A percentile compares a stretch with the other conserved stretches of the same genome.
Conservation (phyloP, 2,329 filamentous ascomycete species). For the Penicillium sp. region DNA sequence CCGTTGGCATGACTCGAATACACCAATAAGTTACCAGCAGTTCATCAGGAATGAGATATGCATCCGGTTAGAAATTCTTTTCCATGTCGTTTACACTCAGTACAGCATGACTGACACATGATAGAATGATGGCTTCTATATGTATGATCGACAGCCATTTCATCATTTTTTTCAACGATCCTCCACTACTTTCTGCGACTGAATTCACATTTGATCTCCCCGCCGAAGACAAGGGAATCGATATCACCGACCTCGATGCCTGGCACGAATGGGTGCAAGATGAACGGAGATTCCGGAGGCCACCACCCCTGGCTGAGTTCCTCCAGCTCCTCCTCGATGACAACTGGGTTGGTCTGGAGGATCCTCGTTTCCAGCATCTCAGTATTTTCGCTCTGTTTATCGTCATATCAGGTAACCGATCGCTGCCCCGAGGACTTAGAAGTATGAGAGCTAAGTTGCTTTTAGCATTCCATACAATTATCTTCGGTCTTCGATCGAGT, state of each 20-base stretch:
- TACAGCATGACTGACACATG: background rate
- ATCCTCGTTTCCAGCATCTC: conserved; percentile 8
- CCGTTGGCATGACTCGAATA: conserved; percentile 8
- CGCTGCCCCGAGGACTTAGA: no score
- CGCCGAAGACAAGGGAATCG: conserved; percentile 16
- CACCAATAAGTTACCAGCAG: background rate
- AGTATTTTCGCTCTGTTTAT: conserved; percentile 17
- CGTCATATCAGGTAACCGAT: conserved; percentile 12
- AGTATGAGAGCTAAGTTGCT: background rate
- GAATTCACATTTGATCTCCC: conserved; percentile 19
- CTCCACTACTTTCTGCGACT: conserved; percentile 5
- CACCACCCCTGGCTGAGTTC: conserved; percentile 9
- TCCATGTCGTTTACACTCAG: background rate
- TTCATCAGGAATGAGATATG: conserved; percentile 14
- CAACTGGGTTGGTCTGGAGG: conserved; percentile 3
- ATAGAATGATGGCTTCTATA: conserved; percentile 19
- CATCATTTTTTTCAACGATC: conserved; percentile 19
- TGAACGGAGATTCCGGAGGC: conserved; percentile 7
- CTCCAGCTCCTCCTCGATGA: conserved; percentile 12
- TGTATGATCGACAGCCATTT: conserved; percentile 19
- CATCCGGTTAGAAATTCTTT: conserved; percentile 6
- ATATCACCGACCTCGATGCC: conserved; percentile 8
- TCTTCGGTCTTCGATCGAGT: conserved; percentile 10
- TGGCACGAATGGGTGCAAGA: conserved; percentile 15
- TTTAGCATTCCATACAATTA: conserved; percentile 15